A percentile compares a stretch with the other conserved stretches of the same genome.
These are phyloP conservation scores for Platanthera zijinensis DNA, from an alignment of 106 monocot genomes.

Conservation along the genomic window DNA sequence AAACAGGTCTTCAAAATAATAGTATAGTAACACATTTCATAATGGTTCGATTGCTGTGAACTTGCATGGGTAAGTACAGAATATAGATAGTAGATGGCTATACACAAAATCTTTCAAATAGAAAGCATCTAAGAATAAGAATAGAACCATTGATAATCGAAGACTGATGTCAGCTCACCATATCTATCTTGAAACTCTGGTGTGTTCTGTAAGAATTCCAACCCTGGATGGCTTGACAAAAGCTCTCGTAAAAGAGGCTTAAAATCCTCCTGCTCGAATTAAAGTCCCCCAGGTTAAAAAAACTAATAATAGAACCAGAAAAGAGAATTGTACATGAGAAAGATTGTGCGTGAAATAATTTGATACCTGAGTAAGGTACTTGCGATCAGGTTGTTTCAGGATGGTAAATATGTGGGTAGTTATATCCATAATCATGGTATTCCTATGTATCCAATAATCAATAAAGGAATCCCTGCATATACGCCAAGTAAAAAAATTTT, in stretches of 20 bases:
- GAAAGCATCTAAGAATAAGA: too few relatives aligned
- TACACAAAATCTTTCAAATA: too few relatives aligned
- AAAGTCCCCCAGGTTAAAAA: not conserved
- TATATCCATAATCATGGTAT: constrained; percentile 78
- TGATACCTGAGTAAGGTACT: constrained; percentile 69
- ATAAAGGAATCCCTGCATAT: constrained; percentile 71
- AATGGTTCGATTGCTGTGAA: too few relatives aligned
- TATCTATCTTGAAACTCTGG: constrained; percentile 99
- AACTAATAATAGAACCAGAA: constrained; percentile 1
- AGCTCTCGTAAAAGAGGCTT: constrained; percentile 84
- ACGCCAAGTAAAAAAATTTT: not conserved
- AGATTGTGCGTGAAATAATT: not conserved
- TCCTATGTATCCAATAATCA: constrained; percentile 73
- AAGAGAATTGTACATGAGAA: not conserved
- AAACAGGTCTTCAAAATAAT: too few relatives aligned
- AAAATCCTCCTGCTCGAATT: constrained; percentile 62
- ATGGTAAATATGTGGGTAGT: constrained; percentile 69
- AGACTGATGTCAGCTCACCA: constrained; percentile 30
- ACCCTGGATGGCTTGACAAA: constrained; percentile 76
- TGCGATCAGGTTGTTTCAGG: constrained; percentile 65
- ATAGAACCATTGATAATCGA: too few relatives aligned
- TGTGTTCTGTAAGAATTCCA: constrained; percentile 89
- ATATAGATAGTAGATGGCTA: too few relatives aligned
- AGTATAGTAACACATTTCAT: too few relatives aligned
- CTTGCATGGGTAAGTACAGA: too few relatives aligned